These are phyloP conservation scores for Friedmanniomyces simplex DNA, from an alignment of 495 filamentous ascomycete genomes.

Conservation along the genomic window DNA sequence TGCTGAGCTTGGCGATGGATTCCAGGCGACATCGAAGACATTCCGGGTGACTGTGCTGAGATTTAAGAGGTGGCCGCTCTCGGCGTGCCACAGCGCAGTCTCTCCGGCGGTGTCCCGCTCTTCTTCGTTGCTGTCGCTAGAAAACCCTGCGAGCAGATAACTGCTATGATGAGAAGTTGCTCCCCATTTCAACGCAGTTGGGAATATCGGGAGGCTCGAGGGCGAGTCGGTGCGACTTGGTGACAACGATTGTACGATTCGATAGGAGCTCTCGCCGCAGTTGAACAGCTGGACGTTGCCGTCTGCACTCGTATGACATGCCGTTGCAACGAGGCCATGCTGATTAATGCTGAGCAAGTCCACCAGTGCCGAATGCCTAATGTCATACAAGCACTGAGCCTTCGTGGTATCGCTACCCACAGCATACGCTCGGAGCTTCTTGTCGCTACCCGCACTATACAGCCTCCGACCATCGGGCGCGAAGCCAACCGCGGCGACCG, in stretches of 20 bases:
- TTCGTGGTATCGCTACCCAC: slow-evolving; percentile 27
- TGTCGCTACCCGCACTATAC: slow-evolving; percentile 75
- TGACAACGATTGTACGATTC: neutral
- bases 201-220: slow-evolving; percentile 47
- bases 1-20: slow-evolving; percentile 43
- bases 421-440: slow-evolving; percentile 68
- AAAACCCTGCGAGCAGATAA: slow-evolving; percentile 67
- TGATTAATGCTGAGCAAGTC: slow-evolving; percentile 51
- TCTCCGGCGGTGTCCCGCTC: slow-evolving; percentile 53
- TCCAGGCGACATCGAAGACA: slow-evolving; percentile 74
- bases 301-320: slow-evolving; percentile 23
- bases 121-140: slow-evolving; percentile 45
- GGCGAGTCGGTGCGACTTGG: slow-evolving; percentile 24
- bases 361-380: slow-evolving; percentile 57
- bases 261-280: neutral
- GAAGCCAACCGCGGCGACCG: slow-evolving; percentile 67
- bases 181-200: slow-evolving; percentile 70
- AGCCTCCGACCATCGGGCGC: slow-evolving; percentile 44
- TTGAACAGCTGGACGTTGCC: slow-evolving; percentile 7
- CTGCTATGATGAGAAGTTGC: slow-evolving; percentile 37
- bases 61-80: slow-evolving; percentile 36
- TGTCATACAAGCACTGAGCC: slow-evolving; percentile 38
- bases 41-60: slow-evolving; percentile 49
- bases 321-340: slow-evolving; percentile 42
- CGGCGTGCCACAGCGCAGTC: slow-evolving; percentile 60